phyloP scores from a whole-genome alignment of 2,329 filamentous ascomycete species.

The Monosporascus sp. region DNA sequence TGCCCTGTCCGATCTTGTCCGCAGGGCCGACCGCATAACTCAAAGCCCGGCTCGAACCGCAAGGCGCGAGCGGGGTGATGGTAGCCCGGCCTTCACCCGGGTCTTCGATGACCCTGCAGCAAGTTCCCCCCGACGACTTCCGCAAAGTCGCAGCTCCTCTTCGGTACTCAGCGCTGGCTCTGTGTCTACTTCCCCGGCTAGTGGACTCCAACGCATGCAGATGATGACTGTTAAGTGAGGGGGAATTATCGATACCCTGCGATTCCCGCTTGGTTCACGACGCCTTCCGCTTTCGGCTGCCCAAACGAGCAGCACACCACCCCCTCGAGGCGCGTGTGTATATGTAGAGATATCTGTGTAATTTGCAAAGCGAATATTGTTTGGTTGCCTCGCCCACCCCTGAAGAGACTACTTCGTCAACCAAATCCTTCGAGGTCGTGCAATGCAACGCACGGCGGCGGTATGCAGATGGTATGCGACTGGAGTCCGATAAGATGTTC shows the following conservation, averaged over 20 bases:
- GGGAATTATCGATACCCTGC: background rate
- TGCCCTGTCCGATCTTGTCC: slow-evolving; percentile 53
- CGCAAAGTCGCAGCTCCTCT: slow-evolving; percentile 49
- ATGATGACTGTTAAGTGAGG: slow-evolving; percentile 59
- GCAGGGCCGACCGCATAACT: slow-evolving; percentile 52
- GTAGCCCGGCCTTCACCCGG: slow-evolving; percentile 62
- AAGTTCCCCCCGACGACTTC: slow-evolving; percentile 46
- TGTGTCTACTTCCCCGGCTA: slow-evolving; percentile 47
- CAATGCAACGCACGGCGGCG: background rate
- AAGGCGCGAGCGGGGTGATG: slow-evolving; percentile 44
- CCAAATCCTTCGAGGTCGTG: background rate
- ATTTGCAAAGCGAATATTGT: slow-evolving; percentile 35
- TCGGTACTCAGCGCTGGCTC: slow-evolving; percentile 45
- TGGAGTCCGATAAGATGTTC: background rate
- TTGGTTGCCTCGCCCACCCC: slow-evolving; percentile 10
- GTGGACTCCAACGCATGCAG: slow-evolving; percentile 51
- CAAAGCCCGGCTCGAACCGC: slow-evolving; percentile 51
- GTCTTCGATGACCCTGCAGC: slow-evolving; percentile 59
- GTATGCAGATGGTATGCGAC: background rate
- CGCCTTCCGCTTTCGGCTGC: slow-evolving; percentile 1
- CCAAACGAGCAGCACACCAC: slow-evolving; percentile 4
- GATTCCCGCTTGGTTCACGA: background rate
- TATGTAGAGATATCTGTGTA: slow-evolving; percentile 29
- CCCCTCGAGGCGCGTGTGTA: slow-evolving; percentile 12
- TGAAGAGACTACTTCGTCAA: background rate